Conservation (phyloP, 768 basidiomycete genomes). For the Crepidotus variabilis region DNA sequence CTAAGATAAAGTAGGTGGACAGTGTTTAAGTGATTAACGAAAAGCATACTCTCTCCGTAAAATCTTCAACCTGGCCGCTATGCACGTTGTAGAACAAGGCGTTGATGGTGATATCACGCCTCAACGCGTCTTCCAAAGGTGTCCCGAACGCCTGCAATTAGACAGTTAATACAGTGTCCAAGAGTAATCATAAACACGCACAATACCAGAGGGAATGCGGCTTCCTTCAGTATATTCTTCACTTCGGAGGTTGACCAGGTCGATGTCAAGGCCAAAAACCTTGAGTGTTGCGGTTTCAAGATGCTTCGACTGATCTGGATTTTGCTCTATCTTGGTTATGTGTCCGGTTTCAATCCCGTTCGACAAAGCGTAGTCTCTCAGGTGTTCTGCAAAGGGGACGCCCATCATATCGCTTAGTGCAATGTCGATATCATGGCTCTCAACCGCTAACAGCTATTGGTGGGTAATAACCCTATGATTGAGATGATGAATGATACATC, state of each 20-base stretch:
- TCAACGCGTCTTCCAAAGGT: slow-evolving; percentile 83
- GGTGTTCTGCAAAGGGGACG: slow-evolving; percentile 76
- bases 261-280: slow-evolving; percentile 78
- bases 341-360: slow-evolving; percentile 52
- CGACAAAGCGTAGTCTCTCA: slow-evolving; percentile 56
- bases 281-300: slow-evolving; percentile 90
- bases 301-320: slow-evolving; percentile 97
- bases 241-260: slow-evolving; percentile 90
- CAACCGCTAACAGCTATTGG: slow-evolving; percentile 67
- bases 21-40: neutral
- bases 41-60: slow-evolving; percentile 62
- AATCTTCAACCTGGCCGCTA: slow-evolving; percentile 80
- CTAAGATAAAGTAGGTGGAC: slow-evolving; percentile 30
- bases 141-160: slow-evolving; percentile 78
- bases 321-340: slow-evolving; percentile 83
- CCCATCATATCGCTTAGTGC: slow-evolving; percentile 91
- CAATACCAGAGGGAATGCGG: slow-evolving; percentile 85
- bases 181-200: slow-evolving; percentile 31
- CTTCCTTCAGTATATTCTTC: slow-evolving; percentile 88
- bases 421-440: slow-evolving; percentile 92
- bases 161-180: neutral
- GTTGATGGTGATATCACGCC: slow-evolving; percentile 95
- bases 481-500: neutral
- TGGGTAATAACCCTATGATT: slow-evolving; percentile 1
- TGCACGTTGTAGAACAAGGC: slow-evolving; percentile 96